A percentile compares a stretch with the other conserved stretches of the same genome.
phyloP scores from a whole-genome alignment of 2,329 filamentous ascomycete genomes.

The Emmonsiellopsis sp. region DNA sequence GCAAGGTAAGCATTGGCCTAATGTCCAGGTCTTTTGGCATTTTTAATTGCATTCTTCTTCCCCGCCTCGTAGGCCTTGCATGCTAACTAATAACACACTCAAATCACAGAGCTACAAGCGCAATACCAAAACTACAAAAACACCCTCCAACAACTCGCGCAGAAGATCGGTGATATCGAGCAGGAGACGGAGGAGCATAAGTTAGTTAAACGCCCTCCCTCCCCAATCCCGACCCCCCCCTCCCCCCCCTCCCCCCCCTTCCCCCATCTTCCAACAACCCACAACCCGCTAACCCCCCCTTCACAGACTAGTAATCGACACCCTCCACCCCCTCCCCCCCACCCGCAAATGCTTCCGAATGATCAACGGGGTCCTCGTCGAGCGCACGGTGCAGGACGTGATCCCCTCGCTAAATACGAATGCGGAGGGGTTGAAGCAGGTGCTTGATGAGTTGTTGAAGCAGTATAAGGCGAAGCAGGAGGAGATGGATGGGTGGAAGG shows the following conservation, averaged over 20 bases:
- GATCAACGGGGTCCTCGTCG: conserved; percentile 93
- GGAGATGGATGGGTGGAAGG: conserved; percentile 98
- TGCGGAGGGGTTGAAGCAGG: conserved; percentile 85
- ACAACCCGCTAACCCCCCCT: conserved; percentile 7
- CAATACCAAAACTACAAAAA: conserved; percentile 52
- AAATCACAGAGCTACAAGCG: conserved; percentile 42
- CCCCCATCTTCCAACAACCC: neutral
- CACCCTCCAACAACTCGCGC: conserved; percentile 79
- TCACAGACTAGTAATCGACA: conserved; percentile 82
- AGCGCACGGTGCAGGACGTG: conserved; percentile 88
- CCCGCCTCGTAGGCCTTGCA: no score
- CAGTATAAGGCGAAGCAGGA: conserved; percentile 93
- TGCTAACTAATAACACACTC: no score
- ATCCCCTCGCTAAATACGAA: conserved; percentile 87
- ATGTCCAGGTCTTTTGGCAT: no score
- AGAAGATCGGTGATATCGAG: conserved; percentile 96
- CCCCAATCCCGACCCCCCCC: conserved; percentile 6
- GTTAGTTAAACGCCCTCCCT: conserved; percentile 44
- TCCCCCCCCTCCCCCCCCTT: neutral
- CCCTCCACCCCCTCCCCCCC: conserved; percentile 67
- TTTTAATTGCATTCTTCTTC: no score
- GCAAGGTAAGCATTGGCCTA: conserved; percentile 38
- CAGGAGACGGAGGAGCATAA: conserved; percentile 97
- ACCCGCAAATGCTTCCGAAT: conserved; percentile 97
- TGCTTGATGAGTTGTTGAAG: conserved; percentile 88